Evolutionary conservation across 2,329 filamentous ascomycete species (phyloP), one percentile per base, ranked within the genome.

Genomic region (Metarhizium robertsii): DNA sequence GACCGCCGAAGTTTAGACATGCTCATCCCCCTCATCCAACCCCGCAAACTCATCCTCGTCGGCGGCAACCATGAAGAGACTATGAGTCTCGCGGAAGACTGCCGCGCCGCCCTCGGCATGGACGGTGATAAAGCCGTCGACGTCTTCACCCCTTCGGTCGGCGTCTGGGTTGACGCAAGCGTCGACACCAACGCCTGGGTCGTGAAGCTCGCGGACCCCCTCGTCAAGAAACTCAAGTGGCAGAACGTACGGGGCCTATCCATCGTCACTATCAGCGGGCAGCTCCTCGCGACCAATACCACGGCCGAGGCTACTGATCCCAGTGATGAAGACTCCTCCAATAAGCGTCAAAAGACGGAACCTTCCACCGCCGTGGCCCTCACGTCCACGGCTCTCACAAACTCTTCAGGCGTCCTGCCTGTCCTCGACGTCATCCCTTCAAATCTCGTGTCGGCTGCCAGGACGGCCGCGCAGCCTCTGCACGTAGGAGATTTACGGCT

Each of bases 131-230:
- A 73, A 49, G 73, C 76, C 18, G 79, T 84, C 40, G 85, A 92
- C 60, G 89, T 99, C 5, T 92, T 92, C 67, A 91, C 90, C 0
- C 94, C 94, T 1, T 71, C 75, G 10, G 76, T 89, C n/a, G 91
- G 91, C 29, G 76, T 80, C 38, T 75, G 79, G 14, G 79, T 99
- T 46, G 86, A 99, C 69, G 94, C 92, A 13, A 96, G 92, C 65
- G 92, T 97, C 46, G 94, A 99, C 68, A 97, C 92, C 5, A 96
- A 97, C 67, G 92, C 94, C 4, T 99, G 95, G 94, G 86, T 89
- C 29, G 88, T 99, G 58, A 95, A 92, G 70, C 79, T 99, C 18
- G 91, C 90, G 51, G 89, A 92, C 62, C 76, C 82, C 48, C 82
- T 99, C 20, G 88, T 95, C 57, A 90, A 90, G 71, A 87, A 87